Evolutionary conservation across 2,329 filamentous ascomycete genomes (phyloP), one percentile per base, ranked within the genome.

Genomic region (Talaromyces sp.): DNA sequence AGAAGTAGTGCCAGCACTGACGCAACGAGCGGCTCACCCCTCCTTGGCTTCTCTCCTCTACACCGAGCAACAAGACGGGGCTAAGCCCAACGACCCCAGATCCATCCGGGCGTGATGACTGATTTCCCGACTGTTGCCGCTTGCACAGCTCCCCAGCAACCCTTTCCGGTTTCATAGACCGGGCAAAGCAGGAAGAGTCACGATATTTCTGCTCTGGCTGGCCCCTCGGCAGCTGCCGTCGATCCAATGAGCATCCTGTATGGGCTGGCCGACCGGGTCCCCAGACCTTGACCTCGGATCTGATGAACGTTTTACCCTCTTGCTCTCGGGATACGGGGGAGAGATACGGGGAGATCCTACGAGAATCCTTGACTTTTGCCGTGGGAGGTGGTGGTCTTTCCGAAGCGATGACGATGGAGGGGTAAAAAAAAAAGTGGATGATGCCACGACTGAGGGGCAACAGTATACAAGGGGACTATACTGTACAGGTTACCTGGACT

Each of bases 161-260:
- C 60, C 60, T 70, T 71, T 71, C 70, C 70, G 69, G 70, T 73
- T 72, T 73, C 69, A 71, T 67, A 69, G 69, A 73, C 71, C 72
- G 71, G 71, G 69, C 66, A 71, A 74, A 72, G 65, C 71, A 73
- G 71, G 71, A 64, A 72, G 65, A 61, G 43, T 61, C 63, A 71
- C 68, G 65, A 68, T 70, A 67, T 71, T 61, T 66, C 52, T 44
- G 30, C 17, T 37, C 47, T 39, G 13, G 39, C 45, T 56, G 54
- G 24, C 55, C 58, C 63, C 62, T 67, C 66, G 63, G 58, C 57
- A 68, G 58, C 63, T 67, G 52, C 61, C 65, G 55, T 51, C 37
- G 51, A 55, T 45, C 70, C 69, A 71, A 72, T 71, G 45, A 62
- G 58, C 55, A 43, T 35, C 7, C 47, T 9, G 3, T 17, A 40